These are phyloP conservation scores for Tephrocybe sp. DNA, from an alignment of 768 basidiomycete genomes.

Conservation along the genomic window DNA sequence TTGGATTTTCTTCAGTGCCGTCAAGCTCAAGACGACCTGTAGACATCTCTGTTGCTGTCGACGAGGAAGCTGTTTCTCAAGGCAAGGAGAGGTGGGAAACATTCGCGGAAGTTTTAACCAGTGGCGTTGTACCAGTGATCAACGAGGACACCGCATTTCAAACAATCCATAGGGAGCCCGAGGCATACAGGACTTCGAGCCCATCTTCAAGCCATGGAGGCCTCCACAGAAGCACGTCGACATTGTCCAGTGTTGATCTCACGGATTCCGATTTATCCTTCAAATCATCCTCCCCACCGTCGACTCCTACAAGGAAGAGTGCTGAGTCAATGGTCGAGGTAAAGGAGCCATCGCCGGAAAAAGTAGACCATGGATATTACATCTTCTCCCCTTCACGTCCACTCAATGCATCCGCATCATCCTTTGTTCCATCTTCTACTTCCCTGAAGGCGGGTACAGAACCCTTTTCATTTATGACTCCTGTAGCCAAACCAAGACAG, in stretches of 20 bases:
- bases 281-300: constrained; percentile 46
- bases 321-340: constrained; percentile 36
- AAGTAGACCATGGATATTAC: constrained; percentile 17
- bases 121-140: constrained; percentile 7
- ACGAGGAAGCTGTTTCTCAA: constrained; percentile 32
- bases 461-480: constrained; percentile 22
- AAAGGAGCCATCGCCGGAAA: constrained; percentile 32
- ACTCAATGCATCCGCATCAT: constrained; percentile 45
- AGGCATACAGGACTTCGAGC: constrained; percentile 17
- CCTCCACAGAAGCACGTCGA: constrained; percentile 33
- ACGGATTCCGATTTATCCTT: constrained; percentile 44
- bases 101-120: constrained; percentile 40
- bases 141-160: constrained; percentile 12
- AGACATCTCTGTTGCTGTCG: constrained; percentile 24
- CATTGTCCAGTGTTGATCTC: constrained; percentile 41
- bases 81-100: constrained; percentile 43
- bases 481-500: constrained; percentile 14
- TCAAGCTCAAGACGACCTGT: not conserved
- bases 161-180: constrained; percentile 12
- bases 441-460: constrained; percentile 21
- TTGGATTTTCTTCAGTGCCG: constrained; percentile 36
- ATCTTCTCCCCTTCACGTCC: constrained; percentile 25
- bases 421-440: constrained; percentile 40
- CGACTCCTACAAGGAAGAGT: constrained; percentile 46
- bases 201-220: constrained; percentile 19